Base-by-base conservation (phyloP, 129 eudicot genomes). In the Flaveria brownii region DNA sequence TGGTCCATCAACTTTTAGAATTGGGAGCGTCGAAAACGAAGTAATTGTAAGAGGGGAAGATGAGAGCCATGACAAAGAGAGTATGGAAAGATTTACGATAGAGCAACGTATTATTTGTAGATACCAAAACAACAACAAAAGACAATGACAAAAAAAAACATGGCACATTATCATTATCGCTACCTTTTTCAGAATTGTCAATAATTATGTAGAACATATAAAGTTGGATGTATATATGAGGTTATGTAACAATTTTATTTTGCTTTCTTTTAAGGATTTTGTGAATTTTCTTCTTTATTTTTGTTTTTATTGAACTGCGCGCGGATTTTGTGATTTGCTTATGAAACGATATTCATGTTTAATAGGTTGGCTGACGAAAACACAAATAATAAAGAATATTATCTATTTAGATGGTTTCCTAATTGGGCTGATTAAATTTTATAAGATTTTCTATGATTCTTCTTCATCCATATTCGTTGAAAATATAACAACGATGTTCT, bases 91-190 rank as follows among this genome's bases (percentile, higher is more conserved):
- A 16, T 45, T 71, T 26, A 68, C 5, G 4, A 39, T 42, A 18
- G 46, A 50, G 61, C 70, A 43, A 67, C 15, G 73, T 55, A 80
- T 80, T 68, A 80, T 67, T 76, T 66, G 39, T 80, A 45, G 79
- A 80, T 66, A 73, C 84, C 70, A 66, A 57, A 73, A 80, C 84
- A 66, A 73, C 57, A 73, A 73, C 26, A 65, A 73, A 63, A 80
- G 74, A 73, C 78, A 22, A 72, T 39, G 54, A 63, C 16, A 72
- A 52, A 80, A 59, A 17, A 68, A 26, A 59, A 43, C 47, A 55
- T 56, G 51, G 36, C 70, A 67, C 62, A 66, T 15, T 80, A 51
- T 72, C 73, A n/a, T 59, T 50, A 28, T 80, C 64, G 25, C 22
- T 52, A 13, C 50, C 59, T 80, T 64, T 73, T 45, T 9, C 17